These are phyloP conservation scores for Wickerhamiella dianesei DNA, from an alignment of 805 yeast species.

Conservation along the genomic window DNA sequence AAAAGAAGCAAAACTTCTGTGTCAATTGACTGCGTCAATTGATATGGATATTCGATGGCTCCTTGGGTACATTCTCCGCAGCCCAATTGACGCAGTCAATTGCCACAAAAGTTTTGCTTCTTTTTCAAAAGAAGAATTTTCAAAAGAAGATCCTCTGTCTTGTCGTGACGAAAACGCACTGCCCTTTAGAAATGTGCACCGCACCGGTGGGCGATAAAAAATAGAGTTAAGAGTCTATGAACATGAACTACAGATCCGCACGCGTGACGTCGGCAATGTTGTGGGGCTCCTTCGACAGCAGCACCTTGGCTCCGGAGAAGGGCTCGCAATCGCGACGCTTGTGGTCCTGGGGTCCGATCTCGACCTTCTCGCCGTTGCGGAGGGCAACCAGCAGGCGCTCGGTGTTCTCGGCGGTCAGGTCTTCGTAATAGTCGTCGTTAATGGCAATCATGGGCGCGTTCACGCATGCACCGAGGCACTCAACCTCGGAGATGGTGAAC, in stretches of 20 bases:
- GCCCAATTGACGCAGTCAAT: too few species aligned
- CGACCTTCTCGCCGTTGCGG: constrained; percentile 46
- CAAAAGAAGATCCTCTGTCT: too few species aligned
- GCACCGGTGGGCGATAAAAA: not conserved
- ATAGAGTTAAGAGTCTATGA: not conserved
- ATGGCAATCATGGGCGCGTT: constrained; percentile 82
- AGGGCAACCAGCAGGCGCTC: constrained; percentile 47
- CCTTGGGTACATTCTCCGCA: too few species aligned
- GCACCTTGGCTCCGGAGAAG: constrained; percentile 49
- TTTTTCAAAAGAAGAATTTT: too few species aligned
- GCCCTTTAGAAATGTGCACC: too few species aligned
- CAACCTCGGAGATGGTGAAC: constrained; percentile 77
- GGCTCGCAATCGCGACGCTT: constrained; percentile 67
- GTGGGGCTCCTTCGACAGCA: constrained; percentile 47
- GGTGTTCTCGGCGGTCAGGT: constrained; percentile 55
- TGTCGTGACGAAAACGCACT: not conserved
- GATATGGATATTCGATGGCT: too few species aligned
- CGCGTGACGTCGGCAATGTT: constrained; percentile 61
- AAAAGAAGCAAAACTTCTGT: too few species aligned
- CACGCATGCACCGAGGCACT: constrained; percentile 85
- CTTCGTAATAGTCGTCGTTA: constrained; percentile 74
- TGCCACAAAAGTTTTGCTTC: too few species aligned
- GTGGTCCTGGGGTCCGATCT: constrained; percentile 56
- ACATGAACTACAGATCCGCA: constrained; percentile 39
- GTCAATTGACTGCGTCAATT: too few species aligned